phyloP scores from a whole-genome alignment of 805 yeast genomes.

The Pichia membranifaciens region DNA sequence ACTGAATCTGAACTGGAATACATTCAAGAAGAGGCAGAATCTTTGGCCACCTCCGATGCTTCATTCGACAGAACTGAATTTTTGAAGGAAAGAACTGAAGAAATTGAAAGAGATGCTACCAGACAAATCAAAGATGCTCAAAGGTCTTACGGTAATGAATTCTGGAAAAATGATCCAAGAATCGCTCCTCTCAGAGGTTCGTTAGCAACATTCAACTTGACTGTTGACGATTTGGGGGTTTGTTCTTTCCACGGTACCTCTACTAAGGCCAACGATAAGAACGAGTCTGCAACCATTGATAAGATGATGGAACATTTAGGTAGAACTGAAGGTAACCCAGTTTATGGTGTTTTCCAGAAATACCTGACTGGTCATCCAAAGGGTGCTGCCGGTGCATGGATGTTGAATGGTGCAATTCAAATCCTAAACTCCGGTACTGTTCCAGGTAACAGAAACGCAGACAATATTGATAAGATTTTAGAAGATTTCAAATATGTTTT shows the following conservation, averaged over 20 bases:
- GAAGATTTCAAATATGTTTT: slow-evolving; percentile 83
- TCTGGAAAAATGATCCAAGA: slow-evolving; percentile 85
- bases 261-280: slow-evolving; percentile 97
- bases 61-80: slow-evolving; percentile 50
- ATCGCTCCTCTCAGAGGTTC: slow-evolving; percentile 97
- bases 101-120: slow-evolving; percentile 75
- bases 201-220: slow-evolving; percentile 85
- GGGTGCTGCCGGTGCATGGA: slow-evolving; percentile 99
- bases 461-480: slow-evolving; percentile 79
- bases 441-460: slow-evolving; percentile 97
- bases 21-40: slow-evolving; percentile 65
- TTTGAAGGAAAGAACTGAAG: slow-evolving; percentile 80
- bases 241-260: slow-evolving; percentile 99
- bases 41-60: slow-evolving; percentile 39
- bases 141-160: slow-evolving; percentile 92
- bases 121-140: slow-evolving; percentile 85
- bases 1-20: slow-evolving; percentile 70
- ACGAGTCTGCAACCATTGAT: slow-evolving; percentile 88
- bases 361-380: slow-evolving; percentile 99
- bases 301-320: slow-evolving; percentile 93
- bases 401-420: slow-evolving; percentile 97
- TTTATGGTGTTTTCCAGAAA: slow-evolving; percentile 97
- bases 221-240: slow-evolving; percentile 91
- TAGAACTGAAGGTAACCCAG: slow-evolving; percentile 96
- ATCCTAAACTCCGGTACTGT: slow-evolving; percentile 86